Evolutionary conservation across 805 yeast genomes (phyloP), one percentile per base, ranked within the genome.

Genomic region (Starmerella riodocensis): DNA sequence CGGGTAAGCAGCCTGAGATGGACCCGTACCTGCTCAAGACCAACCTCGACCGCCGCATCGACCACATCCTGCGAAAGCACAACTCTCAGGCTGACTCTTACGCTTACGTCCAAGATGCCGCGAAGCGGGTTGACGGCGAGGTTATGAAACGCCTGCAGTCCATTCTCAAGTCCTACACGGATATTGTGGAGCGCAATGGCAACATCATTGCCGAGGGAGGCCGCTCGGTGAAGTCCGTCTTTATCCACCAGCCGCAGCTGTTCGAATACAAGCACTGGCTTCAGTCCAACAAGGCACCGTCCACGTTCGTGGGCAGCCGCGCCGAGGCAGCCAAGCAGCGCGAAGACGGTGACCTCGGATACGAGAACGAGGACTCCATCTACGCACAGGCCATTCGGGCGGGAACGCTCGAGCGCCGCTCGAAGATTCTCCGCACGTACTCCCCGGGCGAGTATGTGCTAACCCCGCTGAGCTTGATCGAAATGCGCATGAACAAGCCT

Each of bases 341-440:
- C 14, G 37, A 33, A 19, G 36, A 28, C 27, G 9, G 4, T 14
- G 45, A 77, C 43, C 69, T 85, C 36, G 55, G 57, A 8, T 86
- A 84, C 54, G 75, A 75, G 23, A 69, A 76, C 53, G 81, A 74
- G 54, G 69, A 69, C 51, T 80, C 84, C 39, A 74, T 84, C 11
- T 64, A 83, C 47, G 73, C 86, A 12, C 63, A 59, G 37, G 76
- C 73, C 48, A 69, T 86, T 28, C 72, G 83, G 39, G 72, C 84
- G 11, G 95, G 96, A 2, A 72, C 67, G 47, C 66, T 88, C 47
- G 97, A 91, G 59, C 72, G 95, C 58, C 71, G 94, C 53, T 82
- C 96, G 6, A 88, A 88, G 65, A 86, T 74, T 57, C 66, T 91
- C 48, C 86, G 86, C 64, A 78, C 88, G n/a, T 91, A 85, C 60